phyloP scores from a whole-genome alignment of 805 yeast species.

The Yarrowia sp. region DNA sequence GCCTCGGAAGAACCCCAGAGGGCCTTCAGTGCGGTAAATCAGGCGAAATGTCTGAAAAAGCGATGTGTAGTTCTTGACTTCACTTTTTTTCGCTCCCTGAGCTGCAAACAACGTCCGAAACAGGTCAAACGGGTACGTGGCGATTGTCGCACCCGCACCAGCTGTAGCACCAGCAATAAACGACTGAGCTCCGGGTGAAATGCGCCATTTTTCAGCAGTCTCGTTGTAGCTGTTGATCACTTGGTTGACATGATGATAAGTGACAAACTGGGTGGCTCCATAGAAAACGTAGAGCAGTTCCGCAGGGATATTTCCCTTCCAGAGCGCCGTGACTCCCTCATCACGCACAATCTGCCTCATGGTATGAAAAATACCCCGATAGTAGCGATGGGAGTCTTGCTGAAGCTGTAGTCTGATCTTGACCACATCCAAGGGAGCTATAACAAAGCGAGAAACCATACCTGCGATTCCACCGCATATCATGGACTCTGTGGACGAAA shows the following conservation, averaged over 20 bases:
- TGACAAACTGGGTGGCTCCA: constrained; percentile 80
- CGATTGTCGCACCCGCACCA: constrained; percentile 68
- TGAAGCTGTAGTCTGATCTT: constrained; percentile 74
- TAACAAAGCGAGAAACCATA: constrained; percentile 54
- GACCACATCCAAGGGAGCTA: constrained; percentile 77
- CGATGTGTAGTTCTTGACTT: constrained; percentile 34
- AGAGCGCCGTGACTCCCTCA: constrained; percentile 76
- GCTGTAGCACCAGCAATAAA: constrained; percentile 70
- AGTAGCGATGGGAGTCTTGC: constrained; percentile 36
- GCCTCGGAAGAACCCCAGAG: constrained; percentile 51
- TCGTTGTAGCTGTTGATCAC: constrained; percentile 38
- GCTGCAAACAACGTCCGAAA: constrained; percentile 84
- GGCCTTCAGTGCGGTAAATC: constrained; percentile 46
- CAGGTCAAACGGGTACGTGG: constrained; percentile 89
- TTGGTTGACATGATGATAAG: constrained; percentile 57
- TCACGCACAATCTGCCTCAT: constrained; percentile 47
- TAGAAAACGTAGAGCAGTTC: constrained; percentile 78
- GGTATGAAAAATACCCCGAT: constrained; percentile 41
- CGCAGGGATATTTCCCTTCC: constrained; percentile 97
- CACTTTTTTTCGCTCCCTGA: constrained; percentile 40
- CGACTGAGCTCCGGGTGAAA: constrained; percentile 46
- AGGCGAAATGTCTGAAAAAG: constrained; percentile 36
- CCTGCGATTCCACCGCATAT: constrained; percentile 76
- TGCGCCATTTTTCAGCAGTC: constrained; percentile 28
- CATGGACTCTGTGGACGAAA: constrained; percentile 53